Percentiles rank a stretch among this genome's conserved stretches.
phyloP scores from a whole-genome alignment of 768 basidiomycete species.

The Boletellus ananiceps region DNA sequence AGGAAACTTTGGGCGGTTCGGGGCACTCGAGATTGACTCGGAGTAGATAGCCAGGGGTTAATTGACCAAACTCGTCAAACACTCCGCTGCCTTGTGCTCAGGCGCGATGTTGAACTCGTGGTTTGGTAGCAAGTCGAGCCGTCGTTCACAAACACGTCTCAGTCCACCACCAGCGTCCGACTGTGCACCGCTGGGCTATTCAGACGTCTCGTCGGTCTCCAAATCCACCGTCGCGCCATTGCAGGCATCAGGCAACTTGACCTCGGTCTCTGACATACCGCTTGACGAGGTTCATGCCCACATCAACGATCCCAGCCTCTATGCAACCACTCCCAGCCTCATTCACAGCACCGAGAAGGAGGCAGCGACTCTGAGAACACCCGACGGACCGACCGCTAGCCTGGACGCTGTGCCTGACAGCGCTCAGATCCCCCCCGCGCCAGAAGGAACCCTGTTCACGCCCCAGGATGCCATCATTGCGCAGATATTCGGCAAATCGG shows the following conservation, averaged over 20 bases:
- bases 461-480: constrained; percentile 64
- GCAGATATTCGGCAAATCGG: constrained; percentile 29
- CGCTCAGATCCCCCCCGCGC: background rate
- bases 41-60: constrained; percentile 10
- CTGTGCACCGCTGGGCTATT: constrained; percentile 3
- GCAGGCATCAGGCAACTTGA: constrained; percentile 8
- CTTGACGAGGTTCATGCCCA: constrained; percentile 22
- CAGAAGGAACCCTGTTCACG: constrained; percentile 31
- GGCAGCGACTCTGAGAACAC: constrained; percentile 7
- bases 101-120: constrained; percentile 26
- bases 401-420: constrained; percentile 4
- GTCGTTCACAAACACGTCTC: constrained; percentile 12
- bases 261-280: constrained; percentile 17
- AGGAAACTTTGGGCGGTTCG: constrained; percentile 26
- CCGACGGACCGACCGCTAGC: constrained; percentile 5
- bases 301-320: constrained; percentile 26
- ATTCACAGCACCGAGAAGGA: constrained; percentile 14
- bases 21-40: constrained; percentile 24
- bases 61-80: constrained; percentile 5
- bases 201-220: constrained; percentile 15
- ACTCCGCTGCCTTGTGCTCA: background rate
- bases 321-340: constrained; percentile 15
- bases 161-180: background rate
- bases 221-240: constrained; percentile 15
- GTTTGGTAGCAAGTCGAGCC: constrained; percentile 29